Percentiles rank a stretch among this genome's conserved stretches.
Evolutionary conservation across 805 yeast species (phyloP).

Genomic region (Brettanomyces nanus): DNA sequence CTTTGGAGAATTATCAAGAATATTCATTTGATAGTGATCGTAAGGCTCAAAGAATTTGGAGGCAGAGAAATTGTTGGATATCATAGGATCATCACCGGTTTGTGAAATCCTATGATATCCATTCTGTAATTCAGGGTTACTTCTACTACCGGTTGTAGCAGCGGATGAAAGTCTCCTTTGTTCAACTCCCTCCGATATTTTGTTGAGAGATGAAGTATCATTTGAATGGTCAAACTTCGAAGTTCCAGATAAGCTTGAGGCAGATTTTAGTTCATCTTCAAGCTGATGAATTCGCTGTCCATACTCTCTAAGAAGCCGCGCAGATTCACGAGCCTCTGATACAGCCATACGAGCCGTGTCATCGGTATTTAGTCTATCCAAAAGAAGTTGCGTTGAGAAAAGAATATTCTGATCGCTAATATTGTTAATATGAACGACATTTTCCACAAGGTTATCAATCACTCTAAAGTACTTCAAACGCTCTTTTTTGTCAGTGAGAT

Average conservation of each 20-base stretch:
- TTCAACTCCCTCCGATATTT: too few relatives aligned
- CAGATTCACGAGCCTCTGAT: slow-evolving; percentile 44
- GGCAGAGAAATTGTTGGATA: slow-evolving; percentile 11
- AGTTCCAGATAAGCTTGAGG: too few relatives aligned
- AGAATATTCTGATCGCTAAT: slow-evolving; percentile 20
- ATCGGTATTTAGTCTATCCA: slow-evolving; percentile 62
- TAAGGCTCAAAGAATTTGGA: slow-evolving; percentile 17
- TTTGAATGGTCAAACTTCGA: too few relatives aligned
- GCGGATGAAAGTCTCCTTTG: slow-evolving; percentile 1
- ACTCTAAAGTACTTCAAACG: slow-evolving; percentile 28
- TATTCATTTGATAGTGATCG: slow-evolving; percentile 15
- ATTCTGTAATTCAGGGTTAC: neutral
- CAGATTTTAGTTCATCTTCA: neutral
- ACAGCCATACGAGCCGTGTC: slow-evolving; percentile 63
- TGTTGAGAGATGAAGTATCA: too few relatives aligned
- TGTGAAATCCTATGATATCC: neutral
- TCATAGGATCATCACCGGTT: neutral
- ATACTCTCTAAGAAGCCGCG: slow-evolving; percentile 20
- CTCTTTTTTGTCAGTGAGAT: slow-evolving; percentile 28
- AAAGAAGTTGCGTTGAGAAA: slow-evolving; percentile 54
- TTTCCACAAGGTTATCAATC: slow-evolving; percentile 20
- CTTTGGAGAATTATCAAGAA: neutral
- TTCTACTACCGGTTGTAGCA: too few relatives aligned
- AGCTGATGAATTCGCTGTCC: slow-evolving; percentile 12
- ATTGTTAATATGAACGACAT: slow-evolving; percentile 1